Evolutionary conservation across 306 rosid species (phyloP).

Genomic region (Glycine latifolia): DNA sequence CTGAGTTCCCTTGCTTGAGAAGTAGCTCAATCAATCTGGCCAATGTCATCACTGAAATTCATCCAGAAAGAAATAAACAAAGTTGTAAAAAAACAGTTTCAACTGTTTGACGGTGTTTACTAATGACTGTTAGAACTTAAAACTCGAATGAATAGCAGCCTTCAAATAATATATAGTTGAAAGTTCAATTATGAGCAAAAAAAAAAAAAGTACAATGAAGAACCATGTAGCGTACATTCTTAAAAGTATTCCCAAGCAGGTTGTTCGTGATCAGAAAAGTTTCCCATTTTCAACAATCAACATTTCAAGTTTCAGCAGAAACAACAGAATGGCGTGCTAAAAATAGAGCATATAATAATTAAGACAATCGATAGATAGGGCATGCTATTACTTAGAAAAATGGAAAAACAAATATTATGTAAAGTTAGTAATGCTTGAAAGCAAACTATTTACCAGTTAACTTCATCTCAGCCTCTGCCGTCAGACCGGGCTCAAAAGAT

Average conservation of each 20-base stretch:
- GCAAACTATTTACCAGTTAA: slow-evolving; percentile 61
- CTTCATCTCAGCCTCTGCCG: slow-evolving; percentile 74
- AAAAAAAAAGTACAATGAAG: not conserved
- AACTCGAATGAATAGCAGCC: too few relatives aligned
- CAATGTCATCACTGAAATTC: slow-evolving; percentile 71
- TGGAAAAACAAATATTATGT: slow-evolving; percentile 38
- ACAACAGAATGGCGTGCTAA: not conserved
- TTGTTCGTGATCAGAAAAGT: slow-evolving; percentile 3
- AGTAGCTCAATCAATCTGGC: slow-evolving; percentile 71
- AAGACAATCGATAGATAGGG: slow-evolving; percentile 14
- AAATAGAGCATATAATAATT: slow-evolving; percentile 6
- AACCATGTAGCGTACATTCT: not conserved
- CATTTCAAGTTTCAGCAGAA: slow-evolving; percentile 24
- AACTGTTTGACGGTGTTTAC: too few relatives aligned
- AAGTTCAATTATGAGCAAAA: not conserved
- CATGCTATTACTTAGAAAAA: slow-evolving; percentile 14
- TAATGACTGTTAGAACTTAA: too few relatives aligned
- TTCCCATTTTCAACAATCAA: not conserved
- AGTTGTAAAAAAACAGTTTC: too few relatives aligned
- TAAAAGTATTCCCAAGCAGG: not conserved
- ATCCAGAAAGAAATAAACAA: slow-evolving; percentile 26
- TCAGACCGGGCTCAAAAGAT: slow-evolving; percentile 65
- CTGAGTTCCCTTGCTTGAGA: slow-evolving; percentile 63
- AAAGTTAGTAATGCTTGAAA: slow-evolving; percentile 37
- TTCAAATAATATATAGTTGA: not conserved